Evolutionary conservation across 225 moss, liverwort and hornwort genomes (phyloP).

Genomic region (Takakia lepidozioides): DNA sequence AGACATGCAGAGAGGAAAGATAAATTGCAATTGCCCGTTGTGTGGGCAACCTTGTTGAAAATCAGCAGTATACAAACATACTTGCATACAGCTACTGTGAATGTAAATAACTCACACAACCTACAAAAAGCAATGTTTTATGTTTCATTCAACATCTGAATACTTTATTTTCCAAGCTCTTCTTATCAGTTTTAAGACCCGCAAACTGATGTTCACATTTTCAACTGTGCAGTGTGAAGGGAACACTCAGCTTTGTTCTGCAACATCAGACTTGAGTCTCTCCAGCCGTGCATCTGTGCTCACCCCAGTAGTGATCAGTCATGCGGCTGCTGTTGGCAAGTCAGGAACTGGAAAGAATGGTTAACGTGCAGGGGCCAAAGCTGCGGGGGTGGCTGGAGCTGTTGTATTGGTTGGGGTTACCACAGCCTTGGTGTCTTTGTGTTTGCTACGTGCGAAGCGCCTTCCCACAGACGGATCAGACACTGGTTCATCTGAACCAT

Average conservation of each 20-base stretch:
- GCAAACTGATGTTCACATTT: too few relatives aligned
- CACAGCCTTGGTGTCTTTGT: conserved; percentile 18
- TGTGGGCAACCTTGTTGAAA: too few relatives aligned
- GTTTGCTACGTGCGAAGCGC: conserved; percentile 37
- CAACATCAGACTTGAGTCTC: conserved; percentile 24
- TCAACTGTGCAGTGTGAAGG: conserved; percentile 38
- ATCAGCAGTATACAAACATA: too few relatives aligned
- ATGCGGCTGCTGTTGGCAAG: conserved; percentile 8
- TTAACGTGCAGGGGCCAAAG: conserved; percentile 28
- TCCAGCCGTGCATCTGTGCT: conserved; percentile 28
- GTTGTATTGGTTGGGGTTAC: conserved; percentile 17
- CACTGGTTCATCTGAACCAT: conserved; percentile 46
- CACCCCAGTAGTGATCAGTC: conserved; percentile 23
- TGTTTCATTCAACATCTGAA: too few relatives aligned
- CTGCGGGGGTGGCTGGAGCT: conserved; percentile 39
- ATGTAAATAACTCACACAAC: too few relatives aligned
- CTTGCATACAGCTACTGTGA: too few relatives aligned
- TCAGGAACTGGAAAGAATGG: conserved; percentile 2
- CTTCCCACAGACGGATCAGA: conserved; percentile 40
- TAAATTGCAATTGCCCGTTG: too few relatives aligned
- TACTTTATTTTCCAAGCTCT: too few relatives aligned
- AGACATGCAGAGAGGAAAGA: too few relatives aligned
- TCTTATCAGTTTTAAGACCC: too few relatives aligned
- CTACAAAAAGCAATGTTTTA: too few relatives aligned
- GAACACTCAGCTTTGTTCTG: conserved; percentile 31